phyloP scores from a whole-genome alignment of 345 rosid genomes.

The Nasturtium officinale region DNA sequence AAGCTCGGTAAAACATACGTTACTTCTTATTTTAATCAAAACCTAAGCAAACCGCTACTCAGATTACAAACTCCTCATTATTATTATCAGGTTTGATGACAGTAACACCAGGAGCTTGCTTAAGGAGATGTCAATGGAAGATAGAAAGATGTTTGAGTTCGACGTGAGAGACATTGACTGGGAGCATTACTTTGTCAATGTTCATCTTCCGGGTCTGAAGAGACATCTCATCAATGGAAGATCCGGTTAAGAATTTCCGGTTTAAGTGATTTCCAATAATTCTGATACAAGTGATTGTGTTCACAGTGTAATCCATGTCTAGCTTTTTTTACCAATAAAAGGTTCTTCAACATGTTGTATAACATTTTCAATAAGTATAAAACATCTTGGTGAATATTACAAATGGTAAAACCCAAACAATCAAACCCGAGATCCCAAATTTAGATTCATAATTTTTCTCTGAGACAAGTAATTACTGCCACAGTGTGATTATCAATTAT shows the following conservation, averaged over 20 bases:
- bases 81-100: conserved; percentile 43
- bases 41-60: neutral
- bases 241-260: neutral
- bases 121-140: conserved; percentile 43
- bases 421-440: conserved; percentile 18
- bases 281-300: neutral
- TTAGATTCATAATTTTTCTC: neutral
- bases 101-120: conserved; percentile 37
- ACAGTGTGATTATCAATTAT: conserved; percentile 27
- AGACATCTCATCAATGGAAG: conserved; percentile 1
- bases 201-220: neutral
- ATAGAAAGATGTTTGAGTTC: conserved; percentile 39
- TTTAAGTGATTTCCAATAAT: neutral
- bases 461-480: neutral
- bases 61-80: neutral
- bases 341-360: neutral
- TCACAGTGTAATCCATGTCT: neutral
- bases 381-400: neutral
- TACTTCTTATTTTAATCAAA: neutral
- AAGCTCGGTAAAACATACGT: conserved; percentile 25
- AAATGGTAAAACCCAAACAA: conserved; percentile 18
- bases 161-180: conserved; percentile 45
- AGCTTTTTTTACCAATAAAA: neutral
- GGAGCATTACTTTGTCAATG: conserved; percentile 43
- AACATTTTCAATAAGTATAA: neutral